Evolutionary conservation across 2,329 filamentous ascomycete species (phyloP).

Genomic region (Stemphylium vesicarium): DNA sequence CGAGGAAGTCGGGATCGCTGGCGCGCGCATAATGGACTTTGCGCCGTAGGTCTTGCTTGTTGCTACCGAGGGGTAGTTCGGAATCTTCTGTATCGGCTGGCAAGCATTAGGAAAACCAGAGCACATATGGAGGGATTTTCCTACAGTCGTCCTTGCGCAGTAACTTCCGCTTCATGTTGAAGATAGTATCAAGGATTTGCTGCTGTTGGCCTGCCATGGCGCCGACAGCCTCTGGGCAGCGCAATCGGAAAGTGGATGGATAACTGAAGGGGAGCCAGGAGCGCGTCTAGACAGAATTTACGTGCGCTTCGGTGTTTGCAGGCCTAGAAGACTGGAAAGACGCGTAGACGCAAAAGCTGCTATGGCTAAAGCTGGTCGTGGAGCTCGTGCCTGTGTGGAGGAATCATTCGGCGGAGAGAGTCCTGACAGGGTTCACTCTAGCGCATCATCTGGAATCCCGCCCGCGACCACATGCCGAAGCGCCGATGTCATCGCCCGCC

Average conservation of each 20-base stretch:
- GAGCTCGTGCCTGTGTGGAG: slow-evolving; percentile 10
- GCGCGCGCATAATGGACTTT: slow-evolving; percentile 73
- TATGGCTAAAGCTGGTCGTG: slow-evolving; percentile 5
- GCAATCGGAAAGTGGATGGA: slow-evolving; percentile 20
- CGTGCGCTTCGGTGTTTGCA: not conserved
- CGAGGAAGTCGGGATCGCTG: slow-evolving; percentile 66
- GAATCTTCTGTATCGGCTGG: slow-evolving; percentile 79
- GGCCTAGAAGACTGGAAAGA: not conserved
- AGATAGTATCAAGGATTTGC: slow-evolving; percentile 50
- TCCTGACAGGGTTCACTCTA: slow-evolving; percentile 10
- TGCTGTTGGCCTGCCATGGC: slow-evolving; percentile 50
- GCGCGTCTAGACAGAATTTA: not conserved
- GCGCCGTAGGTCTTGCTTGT: slow-evolving; percentile 80
- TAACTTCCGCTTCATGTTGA: slow-evolving; percentile 49
- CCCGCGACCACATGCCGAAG: slow-evolving; percentile 9
- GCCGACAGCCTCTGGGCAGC: slow-evolving; percentile 26
- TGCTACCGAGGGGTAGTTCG: slow-evolving; percentile 73
- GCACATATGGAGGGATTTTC: slow-evolving; percentile 1
- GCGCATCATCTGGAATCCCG: not conserved
- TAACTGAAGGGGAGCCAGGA: not conserved
- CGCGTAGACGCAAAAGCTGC: slow-evolving; percentile 3
- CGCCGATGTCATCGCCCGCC: slow-evolving; percentile 10
- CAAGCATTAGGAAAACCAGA: slow-evolving; percentile 20
- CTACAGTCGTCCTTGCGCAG: slow-evolving; percentile 45
- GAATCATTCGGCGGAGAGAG: slow-evolving; percentile 4